These are phyloP conservation scores for Diplocarpon rosae DNA, from an alignment of 2,329 filamentous ascomycete species.

Conservation along the genomic window DNA sequence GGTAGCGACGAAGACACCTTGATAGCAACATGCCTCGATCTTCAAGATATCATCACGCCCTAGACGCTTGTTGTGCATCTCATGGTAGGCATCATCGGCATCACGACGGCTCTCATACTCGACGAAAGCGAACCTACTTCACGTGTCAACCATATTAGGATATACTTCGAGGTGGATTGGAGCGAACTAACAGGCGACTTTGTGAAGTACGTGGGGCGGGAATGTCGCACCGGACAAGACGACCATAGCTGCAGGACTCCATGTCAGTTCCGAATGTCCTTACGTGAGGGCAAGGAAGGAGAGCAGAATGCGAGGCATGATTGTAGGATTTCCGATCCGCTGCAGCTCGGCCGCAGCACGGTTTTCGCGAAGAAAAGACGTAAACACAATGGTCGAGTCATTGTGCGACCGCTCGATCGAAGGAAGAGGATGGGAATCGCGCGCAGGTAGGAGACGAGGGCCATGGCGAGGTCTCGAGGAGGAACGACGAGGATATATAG, in stretches of 20 bases:
- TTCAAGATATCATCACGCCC: slow-evolving; percentile 92
- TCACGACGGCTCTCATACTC: slow-evolving; percentile 98
- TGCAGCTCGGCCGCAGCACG: slow-evolving; percentile 10
- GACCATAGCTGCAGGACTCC: slow-evolving; percentile 64
- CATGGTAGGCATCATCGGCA: slow-evolving; percentile 96
- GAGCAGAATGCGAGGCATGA: slow-evolving; percentile 20
- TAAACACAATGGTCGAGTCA: slow-evolving; percentile 25
- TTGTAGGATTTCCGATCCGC: slow-evolving; percentile 20
- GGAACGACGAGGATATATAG: slow-evolving; percentile 29
- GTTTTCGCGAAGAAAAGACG: slow-evolving; percentile 20
- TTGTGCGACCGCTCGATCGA: slow-evolving; percentile 31
- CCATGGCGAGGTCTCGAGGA: slow-evolving; percentile 35
- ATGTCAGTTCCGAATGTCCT: slow-evolving; percentile 19
- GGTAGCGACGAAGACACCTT: neutral
- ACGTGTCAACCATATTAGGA: slow-evolving; percentile 28
- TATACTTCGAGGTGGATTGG: slow-evolving; percentile 15
- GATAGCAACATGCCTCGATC: slow-evolving; percentile 64
- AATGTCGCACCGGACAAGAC: slow-evolving; percentile 96
- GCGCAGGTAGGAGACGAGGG: slow-evolving; percentile 33
- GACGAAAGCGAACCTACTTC: slow-evolving; percentile 81
- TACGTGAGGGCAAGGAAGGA: slow-evolving; percentile 16
- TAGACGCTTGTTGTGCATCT: slow-evolving; percentile 99
- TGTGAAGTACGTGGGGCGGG: slow-evolving; percentile 88
- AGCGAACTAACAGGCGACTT: slow-evolving; percentile 75
- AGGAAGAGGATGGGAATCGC: slow-evolving; percentile 28